Percentiles rank a stretch among this genome's conserved stretches.
Evolutionary conservation across 129 eudicot genomes (phyloP).

Genomic region (Artemisia argyi): DNA sequence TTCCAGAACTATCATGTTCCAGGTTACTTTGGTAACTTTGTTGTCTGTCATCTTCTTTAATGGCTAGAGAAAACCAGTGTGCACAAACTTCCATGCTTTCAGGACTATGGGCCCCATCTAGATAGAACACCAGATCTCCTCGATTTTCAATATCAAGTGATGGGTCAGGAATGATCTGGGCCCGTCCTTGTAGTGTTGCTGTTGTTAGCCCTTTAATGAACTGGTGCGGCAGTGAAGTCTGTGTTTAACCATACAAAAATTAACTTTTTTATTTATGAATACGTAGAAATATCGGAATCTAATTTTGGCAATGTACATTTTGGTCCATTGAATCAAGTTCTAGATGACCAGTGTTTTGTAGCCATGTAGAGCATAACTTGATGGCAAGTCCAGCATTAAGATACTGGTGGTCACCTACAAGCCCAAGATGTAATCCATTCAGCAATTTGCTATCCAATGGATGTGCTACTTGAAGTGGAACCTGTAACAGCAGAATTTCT

Average conservation of each 20-base stretch:
- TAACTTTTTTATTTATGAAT: not conserved
- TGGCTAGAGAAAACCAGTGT: slow-evolving; percentile 74
- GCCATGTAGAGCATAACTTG: slow-evolving; percentile 90
- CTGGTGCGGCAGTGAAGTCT: slow-evolving; percentile 81
- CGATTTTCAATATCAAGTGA: slow-evolving; percentile 51
- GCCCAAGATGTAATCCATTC: slow-evolving; percentile 71
- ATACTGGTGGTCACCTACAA: slow-evolving; percentile 92
- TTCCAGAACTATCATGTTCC: slow-evolving; percentile 22
- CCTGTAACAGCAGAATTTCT: slow-evolving; percentile 46
- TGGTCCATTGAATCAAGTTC: slow-evolving; percentile 60
- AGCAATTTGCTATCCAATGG: slow-evolving; percentile 69
- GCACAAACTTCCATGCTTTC: slow-evolving; percentile 98
- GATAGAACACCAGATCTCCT: slow-evolving; percentile 71
- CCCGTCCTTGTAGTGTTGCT: slow-evolving; percentile 88
- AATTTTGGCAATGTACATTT: slow-evolving; percentile 45
- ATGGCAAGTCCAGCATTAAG: slow-evolving; percentile 97
- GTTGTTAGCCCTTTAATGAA: slow-evolving; percentile 77
- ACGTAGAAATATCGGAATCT: not conserved
- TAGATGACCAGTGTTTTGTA: slow-evolving; percentile 71
- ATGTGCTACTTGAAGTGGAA: slow-evolving; percentile 71
- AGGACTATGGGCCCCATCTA: slow-evolving; percentile 99
- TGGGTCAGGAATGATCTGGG: slow-evolving; percentile 75
- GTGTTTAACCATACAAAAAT: slow-evolving; percentile 29
- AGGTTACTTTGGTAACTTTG: slow-evolving; percentile 8
- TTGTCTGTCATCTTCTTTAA: slow-evolving; percentile 51